A percentile compares a stretch with the other conserved stretches of the same genome.
Conservation (phyloP, 2,329 filamentous ascomycete genomes). For the Ceratocystis albifundus region DNA sequence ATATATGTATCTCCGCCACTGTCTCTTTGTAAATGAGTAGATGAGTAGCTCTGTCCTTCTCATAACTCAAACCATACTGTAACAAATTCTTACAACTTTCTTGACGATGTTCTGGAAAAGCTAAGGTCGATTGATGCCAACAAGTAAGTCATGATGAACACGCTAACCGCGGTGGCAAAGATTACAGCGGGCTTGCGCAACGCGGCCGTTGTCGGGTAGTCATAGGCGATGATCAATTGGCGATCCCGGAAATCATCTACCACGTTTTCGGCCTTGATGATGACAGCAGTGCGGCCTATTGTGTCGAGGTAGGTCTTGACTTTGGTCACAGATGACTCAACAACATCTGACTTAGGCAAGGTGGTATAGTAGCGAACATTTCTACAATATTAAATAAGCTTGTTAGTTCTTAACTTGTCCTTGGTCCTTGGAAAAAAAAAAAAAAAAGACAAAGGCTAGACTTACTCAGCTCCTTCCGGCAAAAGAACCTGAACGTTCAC, state of each 20-base stretch:
- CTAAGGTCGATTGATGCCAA: conserved; percentile 70
- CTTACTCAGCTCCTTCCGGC: conserved; percentile 80
- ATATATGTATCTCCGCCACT: not conserved
- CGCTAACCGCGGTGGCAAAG: conserved; percentile 57
- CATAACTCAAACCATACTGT: not conserved
- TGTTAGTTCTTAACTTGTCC: not conserved
- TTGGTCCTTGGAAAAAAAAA: not conserved
- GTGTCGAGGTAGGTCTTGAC: conserved; percentile 92
- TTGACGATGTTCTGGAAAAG: conserved; percentile 38
- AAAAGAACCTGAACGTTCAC: conserved; percentile 72
- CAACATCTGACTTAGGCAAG: conserved; percentile 53
- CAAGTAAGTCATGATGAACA: conserved; percentile 65
- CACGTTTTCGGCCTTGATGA: conserved; percentile 70
- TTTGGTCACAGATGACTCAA: conserved; percentile 46
- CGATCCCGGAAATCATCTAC: conserved; percentile 83
- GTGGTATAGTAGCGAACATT: conserved; percentile 68
- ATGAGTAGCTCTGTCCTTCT: not conserved
- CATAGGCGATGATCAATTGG: conserved; percentile 76
- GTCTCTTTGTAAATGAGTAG: not conserved
- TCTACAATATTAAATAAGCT: conserved; percentile 36
- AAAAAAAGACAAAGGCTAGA: conserved; percentile 24
- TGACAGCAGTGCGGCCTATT: conserved; percentile 69
- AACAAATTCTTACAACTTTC: conserved; percentile 16
- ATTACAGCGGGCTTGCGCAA: conserved; percentile 81
- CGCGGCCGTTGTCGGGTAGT: conserved; percentile 61